phyloP scores from a whole-genome alignment of 2,329 filamentous ascomycete genomes.

The Exophiala lecanii-corni region DNA sequence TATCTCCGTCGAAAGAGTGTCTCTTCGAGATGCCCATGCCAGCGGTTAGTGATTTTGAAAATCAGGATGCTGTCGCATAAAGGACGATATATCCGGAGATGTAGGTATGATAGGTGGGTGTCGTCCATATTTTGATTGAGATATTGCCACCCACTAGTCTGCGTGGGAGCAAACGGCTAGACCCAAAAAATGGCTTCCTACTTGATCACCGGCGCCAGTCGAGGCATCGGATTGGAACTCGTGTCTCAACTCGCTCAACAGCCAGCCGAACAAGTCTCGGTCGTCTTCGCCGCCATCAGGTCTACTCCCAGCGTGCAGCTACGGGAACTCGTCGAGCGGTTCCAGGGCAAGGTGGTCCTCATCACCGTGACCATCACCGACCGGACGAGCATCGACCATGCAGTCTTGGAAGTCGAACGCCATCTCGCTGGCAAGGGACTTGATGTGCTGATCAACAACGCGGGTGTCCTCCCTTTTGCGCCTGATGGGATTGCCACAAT shows the following conservation, averaged over 20 bases:
- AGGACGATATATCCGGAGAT: too few species aligned
- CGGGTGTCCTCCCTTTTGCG: conserved; percentile 29
- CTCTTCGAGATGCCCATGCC: too few species aligned
- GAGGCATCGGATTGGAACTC: conserved; percentile 36
- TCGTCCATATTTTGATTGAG: too few species aligned
- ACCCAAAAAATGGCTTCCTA: conserved; percentile 40
- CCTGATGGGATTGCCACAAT: conserved; percentile 16
- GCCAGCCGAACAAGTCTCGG: conserved; percentile 33
- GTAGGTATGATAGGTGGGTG: too few species aligned
- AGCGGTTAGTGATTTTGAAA: too few species aligned
- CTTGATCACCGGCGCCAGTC: conserved; percentile 35
- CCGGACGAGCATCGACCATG: conserved; percentile 32
- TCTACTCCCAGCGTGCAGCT: conserved; percentile 31
- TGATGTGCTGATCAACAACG: conserved; percentile 47
- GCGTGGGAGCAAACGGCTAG: too few species aligned
- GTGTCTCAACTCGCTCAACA: conserved; percentile 29
- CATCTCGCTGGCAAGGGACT: conserved; percentile 36
- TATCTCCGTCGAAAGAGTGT: too few species aligned
- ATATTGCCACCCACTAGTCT: too few species aligned
- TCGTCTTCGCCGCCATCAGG: conserved; percentile 40
- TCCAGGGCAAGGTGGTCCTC: conserved; percentile 32
- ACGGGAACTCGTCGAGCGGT: conserved; percentile 29
- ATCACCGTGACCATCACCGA: conserved; percentile 38
- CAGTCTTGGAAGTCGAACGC: conserved; percentile 32
- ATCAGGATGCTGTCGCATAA: too few species aligned